Percentiles rank a stretch among this genome's conserved stretches.
phyloP scores from a whole-genome alignment of 2,329 filamentous ascomycete genomes.

The Leptographium lundbergii region DNA sequence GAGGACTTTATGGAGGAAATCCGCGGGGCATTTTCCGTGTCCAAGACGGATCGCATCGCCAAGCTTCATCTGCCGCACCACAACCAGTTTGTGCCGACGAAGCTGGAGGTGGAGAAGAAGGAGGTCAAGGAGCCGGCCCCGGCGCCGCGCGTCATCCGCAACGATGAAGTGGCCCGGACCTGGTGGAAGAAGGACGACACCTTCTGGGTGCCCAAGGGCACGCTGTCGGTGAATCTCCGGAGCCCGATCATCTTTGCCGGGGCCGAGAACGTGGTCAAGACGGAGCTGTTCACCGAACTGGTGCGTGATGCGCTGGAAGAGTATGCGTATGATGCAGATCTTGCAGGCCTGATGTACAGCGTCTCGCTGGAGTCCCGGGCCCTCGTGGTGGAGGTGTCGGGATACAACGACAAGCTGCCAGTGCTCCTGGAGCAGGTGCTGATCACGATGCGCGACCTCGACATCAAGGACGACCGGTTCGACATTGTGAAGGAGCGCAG shows the following conservation, averaged over 20 bases:
- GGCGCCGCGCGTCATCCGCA: slow-evolving; percentile 69
- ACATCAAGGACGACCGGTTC: slow-evolving; percentile 78
- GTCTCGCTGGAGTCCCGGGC: slow-evolving; percentile 62
- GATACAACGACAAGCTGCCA: slow-evolving; percentile 93
- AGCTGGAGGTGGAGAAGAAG: slow-evolving; percentile 90
- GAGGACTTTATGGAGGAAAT: slow-evolving; percentile 61
- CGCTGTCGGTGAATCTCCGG: slow-evolving; percentile 66
- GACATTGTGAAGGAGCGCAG: slow-evolving; percentile 82
- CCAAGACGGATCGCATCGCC: slow-evolving; percentile 45
- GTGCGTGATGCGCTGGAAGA: slow-evolving; percentile 82
- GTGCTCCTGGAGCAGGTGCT: slow-evolving; percentile 86
- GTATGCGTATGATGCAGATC: slow-evolving; percentile 90
- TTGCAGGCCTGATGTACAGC: slow-evolving; percentile 76
- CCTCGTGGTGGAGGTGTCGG: slow-evolving; percentile 65
- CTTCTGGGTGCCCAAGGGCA: slow-evolving; percentile 96
- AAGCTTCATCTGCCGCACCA: slow-evolving; percentile 78
- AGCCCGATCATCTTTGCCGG: slow-evolving; percentile 71
- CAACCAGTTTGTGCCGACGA: slow-evolving; percentile 92
- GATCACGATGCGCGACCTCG: slow-evolving; percentile 68
- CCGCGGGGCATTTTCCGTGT: slow-evolving; percentile 45
- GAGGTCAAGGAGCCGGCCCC: slow-evolving; percentile 65
- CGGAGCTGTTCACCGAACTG: slow-evolving; percentile 69
- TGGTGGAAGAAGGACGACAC: slow-evolving; percentile 99
- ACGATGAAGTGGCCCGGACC: slow-evolving; percentile 65
- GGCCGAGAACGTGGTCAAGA: slow-evolving; percentile 65